These are phyloP conservation scores for Insectozyma bohioensis DNA, from an alignment of 1,139 yeast genomes.

Conservation along the genomic window DNA sequence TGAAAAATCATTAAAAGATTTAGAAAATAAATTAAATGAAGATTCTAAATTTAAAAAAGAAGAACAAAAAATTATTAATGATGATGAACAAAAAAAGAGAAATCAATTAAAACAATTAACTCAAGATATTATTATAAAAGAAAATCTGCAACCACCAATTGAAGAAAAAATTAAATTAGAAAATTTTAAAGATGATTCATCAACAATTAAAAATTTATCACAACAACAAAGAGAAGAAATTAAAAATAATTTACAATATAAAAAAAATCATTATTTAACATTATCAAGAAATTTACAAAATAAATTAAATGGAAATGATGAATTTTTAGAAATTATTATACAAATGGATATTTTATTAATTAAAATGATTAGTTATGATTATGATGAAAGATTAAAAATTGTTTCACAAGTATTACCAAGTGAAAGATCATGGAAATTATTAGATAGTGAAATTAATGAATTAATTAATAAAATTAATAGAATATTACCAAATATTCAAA, in stretches of 20 bases:
- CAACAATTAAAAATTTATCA: constrained; percentile 3
- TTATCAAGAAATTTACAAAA: constrained; percentile 28
- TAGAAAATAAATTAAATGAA: constrained; percentile 11
- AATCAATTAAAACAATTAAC: constrained; percentile 22
- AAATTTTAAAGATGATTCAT: constrained; percentile 3
- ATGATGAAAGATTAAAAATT: constrained; percentile 34
- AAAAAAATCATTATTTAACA: constrained; percentile 31
- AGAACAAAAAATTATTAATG: constrained; percentile 2
- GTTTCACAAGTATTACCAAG: constrained; percentile 26
- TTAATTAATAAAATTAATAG: constrained; percentile 24
- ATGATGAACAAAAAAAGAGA: constrained; percentile 16
- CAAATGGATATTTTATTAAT: constrained; percentile 34
- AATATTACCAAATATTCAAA: constrained; percentile 15
- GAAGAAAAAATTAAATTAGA: constrained; percentile 12
- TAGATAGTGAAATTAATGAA: constrained; percentile 26
- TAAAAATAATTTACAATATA: constrained; percentile 17
- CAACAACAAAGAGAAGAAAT: constrained; percentile 20
- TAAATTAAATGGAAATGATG: constrained; percentile 24
- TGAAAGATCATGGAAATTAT: constrained; percentile 36
- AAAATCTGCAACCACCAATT: constrained; percentile 12
- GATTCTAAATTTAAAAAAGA: constrained; percentile 14
- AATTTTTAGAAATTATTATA: constrained; percentile 24
- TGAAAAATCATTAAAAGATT: constrained; percentile 2
- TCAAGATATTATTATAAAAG: constrained; percentile 20
- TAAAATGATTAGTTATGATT: constrained; percentile 32